phyloP scores from a whole-genome alignment of 163 green algal genomes.

The Scenedesmus sp. region DNA sequence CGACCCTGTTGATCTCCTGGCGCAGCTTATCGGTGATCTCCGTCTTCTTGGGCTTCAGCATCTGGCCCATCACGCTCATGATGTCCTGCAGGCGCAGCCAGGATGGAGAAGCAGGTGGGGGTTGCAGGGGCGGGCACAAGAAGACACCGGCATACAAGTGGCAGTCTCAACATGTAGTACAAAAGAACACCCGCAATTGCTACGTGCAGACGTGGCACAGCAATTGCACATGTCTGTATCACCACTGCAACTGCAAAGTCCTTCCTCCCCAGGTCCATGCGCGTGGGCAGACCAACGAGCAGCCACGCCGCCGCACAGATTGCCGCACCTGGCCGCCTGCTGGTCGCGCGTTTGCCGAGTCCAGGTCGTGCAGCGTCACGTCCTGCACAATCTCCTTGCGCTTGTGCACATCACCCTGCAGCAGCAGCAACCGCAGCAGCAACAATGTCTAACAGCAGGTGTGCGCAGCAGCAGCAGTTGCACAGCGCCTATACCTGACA shows the following conservation, averaged over 20 bases:
- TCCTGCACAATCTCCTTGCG: conserved; percentile 99
- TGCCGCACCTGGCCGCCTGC: conserved; percentile 72
- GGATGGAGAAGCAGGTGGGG: no score
- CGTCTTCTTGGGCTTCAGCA: conserved; percentile 99
- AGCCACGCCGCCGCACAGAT: not conserved
- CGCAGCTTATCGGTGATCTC: conserved; percentile 99
- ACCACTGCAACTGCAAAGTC: no score
- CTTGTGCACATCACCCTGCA: conserved; percentile 98
- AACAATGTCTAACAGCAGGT: not conserved
- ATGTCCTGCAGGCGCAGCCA: conserved; percentile 67
- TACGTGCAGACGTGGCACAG: no score
- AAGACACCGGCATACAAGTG: no score
- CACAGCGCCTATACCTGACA: no score
- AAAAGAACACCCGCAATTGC: no score
- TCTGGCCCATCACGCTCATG: conserved; percentile 92
- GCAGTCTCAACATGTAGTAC: no score
- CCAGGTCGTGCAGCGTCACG: conserved; percentile 99
- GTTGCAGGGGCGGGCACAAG: not conserved
- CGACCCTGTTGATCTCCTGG: conserved; percentile 98
- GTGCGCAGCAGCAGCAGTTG: not conserved
- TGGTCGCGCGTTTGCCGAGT: conserved; percentile 95
- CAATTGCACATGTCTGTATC: no score
- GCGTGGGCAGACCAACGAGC: not conserved
- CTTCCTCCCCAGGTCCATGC: no score
- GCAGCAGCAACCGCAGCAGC: conserved; percentile 9